phyloP scores from a whole-genome alignment of 164 flowering plant species.

The Euptelea pleiosperma region DNA sequence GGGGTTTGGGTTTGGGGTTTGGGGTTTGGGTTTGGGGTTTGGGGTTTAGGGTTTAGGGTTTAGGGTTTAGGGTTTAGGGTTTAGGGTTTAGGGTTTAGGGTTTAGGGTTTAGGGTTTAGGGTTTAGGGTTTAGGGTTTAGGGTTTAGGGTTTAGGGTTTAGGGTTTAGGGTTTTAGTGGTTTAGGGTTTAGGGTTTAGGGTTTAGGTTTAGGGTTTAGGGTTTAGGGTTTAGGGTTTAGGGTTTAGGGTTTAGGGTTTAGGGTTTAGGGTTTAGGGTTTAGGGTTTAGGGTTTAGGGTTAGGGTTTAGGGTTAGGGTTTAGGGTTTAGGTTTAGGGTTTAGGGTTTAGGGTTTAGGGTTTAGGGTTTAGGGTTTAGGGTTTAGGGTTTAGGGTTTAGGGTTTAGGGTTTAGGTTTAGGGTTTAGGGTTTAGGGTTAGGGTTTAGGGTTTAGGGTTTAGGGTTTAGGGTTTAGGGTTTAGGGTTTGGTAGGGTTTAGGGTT shows the following conservation, averaged over 20 bases:
- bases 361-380: constrained; percentile 4
- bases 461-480: constrained; percentile 24
- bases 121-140: too few relatives aligned
- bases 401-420: constrained; percentile 20
- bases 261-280: neutral
- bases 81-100: neutral
- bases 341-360: constrained; percentile 5
- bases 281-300: constrained; percentile 2
- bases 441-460: constrained; percentile 22
- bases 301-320: neutral
- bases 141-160: constrained; percentile 7
- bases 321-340: neutral
- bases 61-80: too few relatives aligned
- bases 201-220: neutral
- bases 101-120: neutral
- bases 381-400: constrained; percentile 12
- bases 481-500: constrained; percentile 10
- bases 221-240: neutral
- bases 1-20: neutral
- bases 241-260: constrained; percentile 7
- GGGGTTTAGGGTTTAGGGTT: neutral
- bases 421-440: constrained; percentile 20
- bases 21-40: too few relatives aligned
- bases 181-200: neutral
- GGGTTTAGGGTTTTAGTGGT: too few relatives aligned